Conservation (phyloP, 305 asterid species). For the Striga hermonthica region DNA sequence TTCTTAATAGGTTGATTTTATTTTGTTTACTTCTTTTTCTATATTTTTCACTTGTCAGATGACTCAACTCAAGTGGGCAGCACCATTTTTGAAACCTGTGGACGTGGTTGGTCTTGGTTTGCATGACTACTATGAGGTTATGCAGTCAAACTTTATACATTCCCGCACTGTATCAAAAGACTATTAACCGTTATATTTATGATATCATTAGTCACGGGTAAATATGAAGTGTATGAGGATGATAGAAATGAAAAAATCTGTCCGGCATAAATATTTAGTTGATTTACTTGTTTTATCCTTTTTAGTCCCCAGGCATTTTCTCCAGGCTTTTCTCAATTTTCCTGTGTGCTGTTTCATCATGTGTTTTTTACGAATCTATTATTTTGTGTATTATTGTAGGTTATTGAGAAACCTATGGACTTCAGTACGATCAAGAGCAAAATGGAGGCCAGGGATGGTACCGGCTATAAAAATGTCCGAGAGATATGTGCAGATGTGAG, state of each 20-base stretch:
- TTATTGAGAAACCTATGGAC: constrained; percentile 80
- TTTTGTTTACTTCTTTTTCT: constrained; percentile 7
- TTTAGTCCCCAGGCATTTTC: constrained; percentile 5
- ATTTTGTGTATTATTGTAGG: constrained; percentile 35
- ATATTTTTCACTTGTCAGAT: constrained; percentile 51
- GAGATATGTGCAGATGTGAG: constrained; percentile 70
- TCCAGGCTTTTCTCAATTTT: background rate
- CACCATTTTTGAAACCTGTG: constrained; percentile 91
- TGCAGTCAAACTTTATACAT: constrained; percentile 18
- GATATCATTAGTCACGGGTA: background rate
- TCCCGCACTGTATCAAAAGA: background rate
- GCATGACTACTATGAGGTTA: constrained; percentile 77
- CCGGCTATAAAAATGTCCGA: constrained; percentile 63
- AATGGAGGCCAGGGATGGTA: constrained; percentile 71
- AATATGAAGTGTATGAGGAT: background rate
- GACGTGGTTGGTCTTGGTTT: constrained; percentile 89
- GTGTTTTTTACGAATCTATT: constrained; percentile 16
- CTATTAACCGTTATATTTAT: too few species aligned
- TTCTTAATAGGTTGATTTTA: background rate
- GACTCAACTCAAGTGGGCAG: constrained; percentile 86
- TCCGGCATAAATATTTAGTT: constrained; percentile 2
- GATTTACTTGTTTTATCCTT: constrained; percentile 13
- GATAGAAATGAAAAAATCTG: constrained; percentile 6
- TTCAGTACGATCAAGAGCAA: constrained; percentile 67
- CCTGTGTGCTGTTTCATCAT: constrained; percentile 4